phyloP scores from a whole-genome alignment of 192 early-diverging fungal genomes.

The Backusella liffmaniae region DNA sequence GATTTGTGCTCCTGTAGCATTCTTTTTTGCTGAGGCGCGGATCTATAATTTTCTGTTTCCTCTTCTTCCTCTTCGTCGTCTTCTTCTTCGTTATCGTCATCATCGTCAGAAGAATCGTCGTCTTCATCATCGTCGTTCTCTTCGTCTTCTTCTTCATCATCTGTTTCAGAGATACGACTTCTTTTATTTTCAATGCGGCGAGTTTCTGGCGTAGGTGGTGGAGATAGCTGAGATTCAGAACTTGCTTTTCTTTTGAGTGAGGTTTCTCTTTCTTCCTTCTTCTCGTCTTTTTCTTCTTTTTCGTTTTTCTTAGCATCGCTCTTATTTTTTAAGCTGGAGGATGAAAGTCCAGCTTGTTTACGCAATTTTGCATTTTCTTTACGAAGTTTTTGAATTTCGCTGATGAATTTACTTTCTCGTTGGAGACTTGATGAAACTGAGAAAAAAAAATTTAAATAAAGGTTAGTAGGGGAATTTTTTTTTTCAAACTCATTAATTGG shows the following conservation, averaged over 20 bases:
- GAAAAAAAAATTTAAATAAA: background rate
- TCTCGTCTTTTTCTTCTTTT: background rate
- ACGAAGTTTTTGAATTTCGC: conserved; percentile 23
- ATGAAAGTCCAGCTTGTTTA: conserved; percentile 21
- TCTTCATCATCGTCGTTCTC: background rate
- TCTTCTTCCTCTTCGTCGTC: background rate
- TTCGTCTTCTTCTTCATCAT: background rate
- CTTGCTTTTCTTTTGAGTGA: conserved; percentile 14
- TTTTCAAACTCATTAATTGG: conserved; percentile 14
- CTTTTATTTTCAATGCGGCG: background rate
- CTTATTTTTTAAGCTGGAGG: background rate
- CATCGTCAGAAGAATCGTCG: background rate
- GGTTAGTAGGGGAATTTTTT: background rate
- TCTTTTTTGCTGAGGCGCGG: background rate
- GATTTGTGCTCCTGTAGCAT: conserved; percentile 1
- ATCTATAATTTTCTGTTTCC: background rate
- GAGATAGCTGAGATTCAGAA: conserved; percentile 9
- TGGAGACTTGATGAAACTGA: conserved; percentile 19
- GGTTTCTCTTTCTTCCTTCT: background rate
- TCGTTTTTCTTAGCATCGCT: background rate
- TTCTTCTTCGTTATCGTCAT: background rate
- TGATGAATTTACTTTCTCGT: conserved; percentile 18
- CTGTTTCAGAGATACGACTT: background rate
- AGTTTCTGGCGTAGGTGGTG: conserved; percentile 17
- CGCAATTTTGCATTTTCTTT: conserved; percentile 26